Percentiles rank a stretch among this genome's conserved stretches.
phyloP scores from a whole-genome alignment of 1,139 yeast genomes.

The Ogataea hybrid region DNA sequence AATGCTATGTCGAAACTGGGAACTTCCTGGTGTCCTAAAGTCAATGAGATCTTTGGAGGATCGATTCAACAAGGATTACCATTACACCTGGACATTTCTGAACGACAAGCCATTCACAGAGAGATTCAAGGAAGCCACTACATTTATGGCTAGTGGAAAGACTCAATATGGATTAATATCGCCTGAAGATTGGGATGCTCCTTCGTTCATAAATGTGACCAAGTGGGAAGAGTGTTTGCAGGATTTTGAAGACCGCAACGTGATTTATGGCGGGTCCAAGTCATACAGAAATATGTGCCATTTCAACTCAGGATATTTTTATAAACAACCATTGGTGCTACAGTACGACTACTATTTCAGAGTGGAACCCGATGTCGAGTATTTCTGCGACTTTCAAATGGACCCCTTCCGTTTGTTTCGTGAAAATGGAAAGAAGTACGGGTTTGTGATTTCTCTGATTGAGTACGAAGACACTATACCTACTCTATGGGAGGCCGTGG shows the following conservation, averaged over 20 bases:
- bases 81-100: slow-evolving; percentile 91
- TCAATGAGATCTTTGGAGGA: slow-evolving; percentile 61
- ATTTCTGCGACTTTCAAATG: slow-evolving; percentile 78
- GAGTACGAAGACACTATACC: slow-evolving; percentile 87
- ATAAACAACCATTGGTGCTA: slow-evolving; percentile 62
- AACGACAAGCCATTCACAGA: too few relatives aligned
- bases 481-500: slow-evolving; percentile 75
- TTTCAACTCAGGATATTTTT: slow-evolving; percentile 81
- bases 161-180: slow-evolving; percentile 75
- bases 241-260: slow-evolving; percentile 53
- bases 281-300: slow-evolving; percentile 86
- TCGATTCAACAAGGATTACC: slow-evolving; percentile 62
- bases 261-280: slow-evolving; percentile 73
- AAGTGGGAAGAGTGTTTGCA: slow-evolving; percentile 49
- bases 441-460: slow-evolving; percentile 74
- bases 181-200: slow-evolving; percentile 65
- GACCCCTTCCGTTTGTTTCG: slow-evolving; percentile 88
- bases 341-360: slow-evolving; percentile 87
- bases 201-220: slow-evolving; percentile 43
- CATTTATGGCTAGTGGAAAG: slow-evolving; percentile 81
- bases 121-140: slow-evolving; percentile 63
- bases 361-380: slow-evolving; percentile 88
- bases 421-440: slow-evolving; percentile 70
- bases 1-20: slow-evolving; percentile 65
- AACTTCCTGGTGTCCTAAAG: slow-evolving; percentile 42